Base-by-base conservation (phyloP, 2,329 filamentous ascomycete species). In the Talaromyces funiculosus region DNA sequence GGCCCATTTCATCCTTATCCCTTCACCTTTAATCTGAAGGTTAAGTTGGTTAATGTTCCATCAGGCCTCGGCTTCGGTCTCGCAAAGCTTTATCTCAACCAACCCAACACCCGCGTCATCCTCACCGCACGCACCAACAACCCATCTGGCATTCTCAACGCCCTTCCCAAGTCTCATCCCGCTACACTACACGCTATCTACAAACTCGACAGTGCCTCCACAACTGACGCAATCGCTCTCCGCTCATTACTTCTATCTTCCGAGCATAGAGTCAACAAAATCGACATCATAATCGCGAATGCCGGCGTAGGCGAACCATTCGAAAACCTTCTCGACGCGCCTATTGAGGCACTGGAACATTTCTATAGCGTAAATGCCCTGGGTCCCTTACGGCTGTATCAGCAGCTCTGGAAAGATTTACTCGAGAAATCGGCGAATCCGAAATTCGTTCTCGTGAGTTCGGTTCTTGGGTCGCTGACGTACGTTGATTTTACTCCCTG, bases 221-320 rank as follows among this genome's bases (percentile, higher is more conserved):
- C 54, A n/a, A 35, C 22, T 1, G 60, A 61, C 31, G 47, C 60
- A 8, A 40, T 61, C 12, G 22, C 55, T 18, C 60, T 58, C 6
- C 54, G 60, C 14, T 22, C 57, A 7, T 18, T 55, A 2, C 49
- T 61, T 6, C 29, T 58, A 2, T 45, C 60, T 3, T 6, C 42
- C 1, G 31, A 12, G 3, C 24, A n/a, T 4, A 7, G n/a, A 4
- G 7, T 61, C 29, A 29, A 6, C 31, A 61, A 61, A 26, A 58
- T 61, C 29, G 60, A 61, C 29, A 53, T 61, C n/a, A 20, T 61
- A 12, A 49, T 61, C 29, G 60, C 60, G n/a, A 61, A 61, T 26
- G 60, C 60, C 38, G 60, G 60, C 4, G 8, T 42, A 9, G 45
- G 60, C 38, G 60, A 58, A 18, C 54, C 60, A 1, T 61, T 61